These are phyloP conservation scores for Poa pratensis DNA, from an alignment of 176 grass and related monocot genomes.

Conservation along the genomic window DNA sequence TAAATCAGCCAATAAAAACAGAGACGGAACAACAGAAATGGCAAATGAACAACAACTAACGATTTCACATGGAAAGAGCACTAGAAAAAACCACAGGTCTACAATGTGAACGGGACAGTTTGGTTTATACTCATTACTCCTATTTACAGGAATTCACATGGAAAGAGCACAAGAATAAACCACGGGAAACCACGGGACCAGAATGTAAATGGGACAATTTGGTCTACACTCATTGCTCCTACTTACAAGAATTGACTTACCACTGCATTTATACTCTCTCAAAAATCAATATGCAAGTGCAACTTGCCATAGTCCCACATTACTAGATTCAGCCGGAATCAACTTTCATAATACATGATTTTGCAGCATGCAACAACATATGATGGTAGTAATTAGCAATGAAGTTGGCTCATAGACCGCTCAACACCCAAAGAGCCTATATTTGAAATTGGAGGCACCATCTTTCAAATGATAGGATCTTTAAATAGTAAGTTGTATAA, in stretches of 20 bases:
- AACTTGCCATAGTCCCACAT: background rate
- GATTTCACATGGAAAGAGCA: conserved; percentile 1
- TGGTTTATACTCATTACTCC: background rate
- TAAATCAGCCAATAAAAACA: conserved; percentile 38
- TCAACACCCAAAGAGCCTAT: conserved; percentile 5
- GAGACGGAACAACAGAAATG: background rate
- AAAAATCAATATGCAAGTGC: background rate
- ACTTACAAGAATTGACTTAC: conserved; percentile 20
- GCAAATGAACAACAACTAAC: conserved; percentile 8
- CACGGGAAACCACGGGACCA: background rate
- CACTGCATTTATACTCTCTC: background rate
- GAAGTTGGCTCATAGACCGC: background rate
- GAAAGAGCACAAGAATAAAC: background rate
- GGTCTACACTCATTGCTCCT: background rate
- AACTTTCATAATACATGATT: background rate
- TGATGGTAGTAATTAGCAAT: background rate
- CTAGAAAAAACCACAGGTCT: conserved; percentile 14
- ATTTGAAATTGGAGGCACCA: background rate
- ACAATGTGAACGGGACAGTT: conserved; percentile 31
- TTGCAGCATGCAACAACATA: conserved; percentile 17
- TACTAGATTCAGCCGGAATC: conserved; percentile 20
- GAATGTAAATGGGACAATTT: conserved; percentile 25
- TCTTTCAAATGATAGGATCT: conserved; percentile 26
- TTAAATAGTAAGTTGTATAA: conserved; percentile 2
- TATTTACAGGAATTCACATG: background rate